Percentiles rank a stretch among this genome's conserved stretches.
These are phyloP conservation scores for Acer saccharum DNA, from an alignment of 345 rosid genomes.

Conservation along the genomic window DNA sequence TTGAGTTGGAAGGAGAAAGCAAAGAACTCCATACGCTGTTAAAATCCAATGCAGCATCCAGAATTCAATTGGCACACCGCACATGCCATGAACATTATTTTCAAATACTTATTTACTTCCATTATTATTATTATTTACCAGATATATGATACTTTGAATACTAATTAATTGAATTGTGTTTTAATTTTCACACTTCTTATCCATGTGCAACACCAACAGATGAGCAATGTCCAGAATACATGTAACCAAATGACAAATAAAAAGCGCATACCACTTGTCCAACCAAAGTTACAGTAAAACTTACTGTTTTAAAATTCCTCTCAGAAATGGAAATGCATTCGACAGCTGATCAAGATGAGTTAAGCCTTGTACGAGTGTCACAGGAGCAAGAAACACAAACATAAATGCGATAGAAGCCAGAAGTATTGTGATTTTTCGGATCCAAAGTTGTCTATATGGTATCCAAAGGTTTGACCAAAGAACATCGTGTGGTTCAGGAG, in stretches of 20 bases:
- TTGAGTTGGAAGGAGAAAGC: not conserved
- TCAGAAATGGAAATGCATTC: slow-evolving; percentile 60
- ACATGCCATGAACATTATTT: not conserved
- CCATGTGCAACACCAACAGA: slow-evolving; percentile 13
- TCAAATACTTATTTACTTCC: not conserved
- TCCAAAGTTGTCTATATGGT: slow-evolving; percentile 85
- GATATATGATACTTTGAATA: not conserved
- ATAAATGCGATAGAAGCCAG: slow-evolving; percentile 68
- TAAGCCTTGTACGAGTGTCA: slow-evolving; percentile 77
- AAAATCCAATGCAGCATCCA: not conserved
- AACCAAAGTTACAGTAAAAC: slow-evolving; percentile 32
- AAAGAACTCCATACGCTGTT: not conserved
- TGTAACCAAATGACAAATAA: not conserved
- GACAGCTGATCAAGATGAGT: slow-evolving; percentile 67
- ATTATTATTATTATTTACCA: not conserved
- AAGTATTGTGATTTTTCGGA: slow-evolving; percentile 68
- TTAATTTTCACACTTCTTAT: not conserved
- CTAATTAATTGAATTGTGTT: not conserved
- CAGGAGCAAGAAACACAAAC: slow-evolving; percentile 77
- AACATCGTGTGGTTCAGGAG: slow-evolving; percentile 94
- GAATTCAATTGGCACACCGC: not conserved
- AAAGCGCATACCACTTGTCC: not conserved
- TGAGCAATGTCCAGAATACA: slow-evolving; percentile 7
- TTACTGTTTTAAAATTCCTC: slow-evolving; percentile 57
- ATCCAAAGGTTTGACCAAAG: slow-evolving; percentile 85